These are phyloP conservation scores for Stemphylium beticola DNA, from an alignment of 2,329 filamentous ascomycete species.

Conservation along the genomic window DNA sequence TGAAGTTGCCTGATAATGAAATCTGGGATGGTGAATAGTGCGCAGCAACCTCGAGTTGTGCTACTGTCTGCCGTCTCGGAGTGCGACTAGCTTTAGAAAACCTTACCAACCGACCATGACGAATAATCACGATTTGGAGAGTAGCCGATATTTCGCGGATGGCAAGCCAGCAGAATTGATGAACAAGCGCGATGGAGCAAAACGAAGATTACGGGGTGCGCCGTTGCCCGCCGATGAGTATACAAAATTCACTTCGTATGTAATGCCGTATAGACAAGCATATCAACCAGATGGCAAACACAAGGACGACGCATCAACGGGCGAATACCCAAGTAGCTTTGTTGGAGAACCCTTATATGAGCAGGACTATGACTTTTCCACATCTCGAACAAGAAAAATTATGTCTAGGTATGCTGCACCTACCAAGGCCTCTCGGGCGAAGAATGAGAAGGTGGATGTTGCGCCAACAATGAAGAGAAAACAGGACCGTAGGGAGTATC, in stretches of 20 bases:
- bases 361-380: background rate
- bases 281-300: background rate
- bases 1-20: background rate
- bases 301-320: background rate
- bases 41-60: background rate
- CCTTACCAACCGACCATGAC: background rate
- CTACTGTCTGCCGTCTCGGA: background rate
- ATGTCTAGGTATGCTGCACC: conserved; percentile 2
- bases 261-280: background rate
- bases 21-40: background rate
- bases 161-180: background rate
- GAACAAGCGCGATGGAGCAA: background rate
- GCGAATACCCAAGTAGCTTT: no score
- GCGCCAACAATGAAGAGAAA: background rate
- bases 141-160: background rate
- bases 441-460: conserved; percentile 10
- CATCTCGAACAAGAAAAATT: background rate
- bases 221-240: background rate
- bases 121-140: background rate
- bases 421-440: conserved; percentile 9
- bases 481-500: background rate
- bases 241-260: background rate
- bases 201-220: background rate
- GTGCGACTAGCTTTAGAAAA: background rate
- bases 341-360: background rate